These are phyloP conservation scores for Fomitopsis pulvina DNA, from an alignment of 768 basidiomycete species.

Conservation along the genomic window DNA sequence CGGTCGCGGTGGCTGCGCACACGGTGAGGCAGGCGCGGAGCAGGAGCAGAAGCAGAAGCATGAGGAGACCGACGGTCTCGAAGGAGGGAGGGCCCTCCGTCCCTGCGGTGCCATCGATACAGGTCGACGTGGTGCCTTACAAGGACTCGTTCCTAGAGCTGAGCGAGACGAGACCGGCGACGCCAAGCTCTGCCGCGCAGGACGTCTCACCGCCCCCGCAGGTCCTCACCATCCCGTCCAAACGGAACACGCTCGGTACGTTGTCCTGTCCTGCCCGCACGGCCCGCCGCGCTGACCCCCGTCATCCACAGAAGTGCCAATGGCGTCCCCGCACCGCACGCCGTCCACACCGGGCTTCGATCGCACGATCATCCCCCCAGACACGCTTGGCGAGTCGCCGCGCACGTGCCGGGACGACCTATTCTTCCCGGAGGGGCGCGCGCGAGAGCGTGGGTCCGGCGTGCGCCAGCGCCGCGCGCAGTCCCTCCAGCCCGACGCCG, in stretches of 20 bases:
- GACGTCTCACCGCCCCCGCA: slow-evolving; percentile 7
- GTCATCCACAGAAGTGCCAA: background rate
- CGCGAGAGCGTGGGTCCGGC: background rate
- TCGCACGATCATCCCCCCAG: slow-evolving; percentile 14
- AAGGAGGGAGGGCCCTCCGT: slow-evolving; percentile 5
- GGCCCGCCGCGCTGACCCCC: background rate
- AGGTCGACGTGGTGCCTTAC: slow-evolving; percentile 6
- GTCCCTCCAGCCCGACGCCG: slow-evolving; percentile 15
- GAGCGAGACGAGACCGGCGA: slow-evolving; percentile 16
- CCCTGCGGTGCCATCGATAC: slow-evolving; percentile 16
- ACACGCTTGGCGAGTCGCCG: slow-evolving; percentile 8
- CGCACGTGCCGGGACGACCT: slow-evolving; percentile 6
- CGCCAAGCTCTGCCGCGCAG: slow-evolving; percentile 5
- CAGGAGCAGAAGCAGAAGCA: slow-evolving; percentile 20
- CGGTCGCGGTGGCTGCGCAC: background rate
- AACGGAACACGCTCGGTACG: slow-evolving; percentile 3
- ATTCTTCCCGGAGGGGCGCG: background rate
- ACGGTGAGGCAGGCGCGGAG: slow-evolving; percentile 5
- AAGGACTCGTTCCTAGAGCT: slow-evolving; percentile 22
- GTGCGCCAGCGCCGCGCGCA: slow-evolving; percentile 15
- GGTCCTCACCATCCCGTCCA: background rate
- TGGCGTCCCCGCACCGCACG: slow-evolving; percentile 1
- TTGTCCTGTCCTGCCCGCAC: background rate
- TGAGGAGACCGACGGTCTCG: slow-evolving; percentile 8
- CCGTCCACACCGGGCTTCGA: slow-evolving; percentile 7